These are phyloP conservation scores for Didymella glomerata DNA, from an alignment of 2,329 filamentous ascomycete genomes.

Conservation along the genomic window DNA sequence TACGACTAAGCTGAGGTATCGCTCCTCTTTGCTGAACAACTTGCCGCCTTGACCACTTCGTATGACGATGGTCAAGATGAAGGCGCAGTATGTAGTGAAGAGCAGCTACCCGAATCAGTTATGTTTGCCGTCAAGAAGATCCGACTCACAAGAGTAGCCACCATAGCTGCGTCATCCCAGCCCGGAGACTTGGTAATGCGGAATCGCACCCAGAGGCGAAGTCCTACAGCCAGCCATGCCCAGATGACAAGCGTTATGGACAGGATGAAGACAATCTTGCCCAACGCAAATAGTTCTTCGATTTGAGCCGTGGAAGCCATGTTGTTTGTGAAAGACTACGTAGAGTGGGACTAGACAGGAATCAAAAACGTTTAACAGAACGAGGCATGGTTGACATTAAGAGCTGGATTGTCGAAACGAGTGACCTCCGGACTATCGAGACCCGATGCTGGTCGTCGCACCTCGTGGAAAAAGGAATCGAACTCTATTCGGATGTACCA, in stretches of 20 bases:
- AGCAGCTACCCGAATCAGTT: constrained; percentile 11
- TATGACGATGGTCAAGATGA: constrained; percentile 32
- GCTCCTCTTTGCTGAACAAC: constrained; percentile 25
- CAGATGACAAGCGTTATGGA: constrained; percentile 41
- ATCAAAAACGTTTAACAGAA: constrained; percentile 11
- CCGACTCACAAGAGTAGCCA: constrained; percentile 37
- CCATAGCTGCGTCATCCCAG: constrained; percentile 47
- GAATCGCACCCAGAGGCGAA: constrained; percentile 46
- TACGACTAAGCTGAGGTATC: constrained; percentile 35
- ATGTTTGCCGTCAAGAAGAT: neutral
- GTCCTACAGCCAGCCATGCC: constrained; percentile 40
- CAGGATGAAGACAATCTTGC: constrained; percentile 29
- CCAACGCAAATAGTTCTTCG: constrained; percentile 33
- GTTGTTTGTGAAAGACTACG: constrained; percentile 17
- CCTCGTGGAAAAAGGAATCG: constrained; percentile 17
- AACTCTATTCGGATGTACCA: constrained; percentile 29
- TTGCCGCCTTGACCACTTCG: constrained; percentile 18
- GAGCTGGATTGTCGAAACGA: constrained; percentile 13
- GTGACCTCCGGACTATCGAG: constrained; percentile 16
- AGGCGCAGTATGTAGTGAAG: constrained; percentile 22
- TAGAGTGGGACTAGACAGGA: constrained; percentile 16
- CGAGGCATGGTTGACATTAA: constrained; percentile 27
- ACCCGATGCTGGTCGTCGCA: constrained; percentile 24
- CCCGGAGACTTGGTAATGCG: constrained; percentile 46
- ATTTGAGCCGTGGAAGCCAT: constrained; percentile 17